Evolutionary conservation across 2,329 filamentous ascomycete species (phyloP).

Genomic region (Scorias spongiosa): DNA sequence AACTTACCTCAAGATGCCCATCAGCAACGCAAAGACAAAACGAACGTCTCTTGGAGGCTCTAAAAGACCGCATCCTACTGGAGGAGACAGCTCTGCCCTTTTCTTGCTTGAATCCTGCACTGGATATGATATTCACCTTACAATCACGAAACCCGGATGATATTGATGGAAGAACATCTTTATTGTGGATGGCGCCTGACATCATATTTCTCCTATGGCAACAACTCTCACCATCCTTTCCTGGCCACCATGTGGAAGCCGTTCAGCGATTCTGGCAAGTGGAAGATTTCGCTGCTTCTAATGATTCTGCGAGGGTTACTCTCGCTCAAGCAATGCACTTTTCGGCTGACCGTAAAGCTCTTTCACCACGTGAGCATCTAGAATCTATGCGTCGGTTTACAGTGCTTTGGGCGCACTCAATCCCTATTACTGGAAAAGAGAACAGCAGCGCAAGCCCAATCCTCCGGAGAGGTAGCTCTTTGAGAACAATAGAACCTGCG

Average conservation of each 20-base stretch:
- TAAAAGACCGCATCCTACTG: too few species aligned
- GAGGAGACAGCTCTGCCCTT: not conserved
- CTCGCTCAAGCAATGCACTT: constrained; percentile 3
- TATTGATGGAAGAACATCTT: constrained; percentile 20
- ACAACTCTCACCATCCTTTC: constrained; percentile 64
- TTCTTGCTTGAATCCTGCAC: not conserved
- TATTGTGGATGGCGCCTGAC: constrained; percentile 49
- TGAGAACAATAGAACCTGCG: not conserved
- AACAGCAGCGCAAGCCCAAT: not conserved
- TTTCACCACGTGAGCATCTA: not conserved
- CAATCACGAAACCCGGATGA: not conserved
- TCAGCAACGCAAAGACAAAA: too few species aligned
- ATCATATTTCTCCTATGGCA: constrained; percentile 63
- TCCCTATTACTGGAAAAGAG: constrained; percentile 13
- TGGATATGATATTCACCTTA: not conserved
- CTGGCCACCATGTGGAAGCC: constrained; percentile 89
- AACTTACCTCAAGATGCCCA: too few species aligned
- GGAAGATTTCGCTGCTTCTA: constrained; percentile 32
- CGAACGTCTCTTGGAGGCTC: too few species aligned
- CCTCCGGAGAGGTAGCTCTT: constrained; percentile 14
- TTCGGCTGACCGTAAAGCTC: constrained; percentile 1
- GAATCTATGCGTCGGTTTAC: constrained; percentile 5
- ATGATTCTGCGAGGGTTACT: constrained; percentile 7
- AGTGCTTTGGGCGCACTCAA: constrained; percentile 60
- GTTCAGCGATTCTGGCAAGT: constrained; percentile 76